phyloP scores from a whole-genome alignment of 1,284 basidiomycete genomes.

The Ganoderma resinaceum region DNA sequence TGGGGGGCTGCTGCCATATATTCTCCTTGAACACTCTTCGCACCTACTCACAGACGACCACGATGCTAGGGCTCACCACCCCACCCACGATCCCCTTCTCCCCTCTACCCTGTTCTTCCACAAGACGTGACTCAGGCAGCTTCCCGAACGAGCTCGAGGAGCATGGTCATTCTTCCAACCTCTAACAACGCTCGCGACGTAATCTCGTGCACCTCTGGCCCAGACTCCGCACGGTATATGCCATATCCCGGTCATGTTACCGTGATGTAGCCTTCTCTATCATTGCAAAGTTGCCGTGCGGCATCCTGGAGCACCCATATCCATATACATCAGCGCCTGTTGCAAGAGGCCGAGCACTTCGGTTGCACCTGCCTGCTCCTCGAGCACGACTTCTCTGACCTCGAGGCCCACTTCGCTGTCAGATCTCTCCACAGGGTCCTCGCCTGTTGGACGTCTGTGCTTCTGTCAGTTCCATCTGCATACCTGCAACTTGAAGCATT shows the following conservation, averaged over 20 bases:
- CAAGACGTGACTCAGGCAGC: too few species aligned
- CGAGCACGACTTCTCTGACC: not conserved
- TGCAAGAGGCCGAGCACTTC: not conserved
- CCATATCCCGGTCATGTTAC: constrained; percentile 37
- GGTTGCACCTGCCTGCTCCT: not conserved
- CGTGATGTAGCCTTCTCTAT: constrained; percentile 33
- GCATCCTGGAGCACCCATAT: not conserved
- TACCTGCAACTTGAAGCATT: constrained; percentile 21
- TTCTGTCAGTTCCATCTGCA: constrained; percentile 55
- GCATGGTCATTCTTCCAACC: not conserved
- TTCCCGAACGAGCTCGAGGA: not conserved
- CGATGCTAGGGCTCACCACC: not conserved
- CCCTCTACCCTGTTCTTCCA: constrained; percentile 24
- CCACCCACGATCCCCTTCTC: not conserved
- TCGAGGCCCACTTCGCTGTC: not conserved
- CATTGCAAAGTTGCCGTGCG: constrained; percentile 23
- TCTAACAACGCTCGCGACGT: not conserved
- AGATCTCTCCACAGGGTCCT: not conserved
- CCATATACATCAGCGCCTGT: not conserved
- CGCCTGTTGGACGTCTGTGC: not conserved
- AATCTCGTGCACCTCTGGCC: constrained; percentile 33
- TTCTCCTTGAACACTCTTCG: not conserved
- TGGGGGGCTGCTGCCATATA: not conserved
- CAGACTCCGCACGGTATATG: constrained; percentile 40
- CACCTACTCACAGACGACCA: not conserved